Evolutionary conservation across 163 green algal species (phyloP).

Genomic region (Scenedesmus sp.): DNA sequence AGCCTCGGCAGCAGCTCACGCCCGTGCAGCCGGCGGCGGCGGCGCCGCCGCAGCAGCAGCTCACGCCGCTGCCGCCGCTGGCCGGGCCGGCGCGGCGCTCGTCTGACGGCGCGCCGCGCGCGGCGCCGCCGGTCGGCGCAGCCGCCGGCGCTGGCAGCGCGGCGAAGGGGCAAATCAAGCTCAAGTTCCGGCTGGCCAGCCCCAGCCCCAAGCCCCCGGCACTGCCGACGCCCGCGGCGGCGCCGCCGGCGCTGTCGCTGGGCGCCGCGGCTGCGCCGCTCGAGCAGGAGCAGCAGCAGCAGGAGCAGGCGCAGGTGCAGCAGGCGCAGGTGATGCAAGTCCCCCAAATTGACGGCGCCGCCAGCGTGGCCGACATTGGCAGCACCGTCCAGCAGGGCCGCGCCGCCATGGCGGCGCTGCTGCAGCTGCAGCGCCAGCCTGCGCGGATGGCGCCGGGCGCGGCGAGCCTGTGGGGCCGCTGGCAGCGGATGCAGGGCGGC

Average conservation of each 20-base stretch:
- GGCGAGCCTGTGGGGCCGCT: slow-evolving; percentile 6
- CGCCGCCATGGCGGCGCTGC: not conserved
- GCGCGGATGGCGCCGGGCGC: slow-evolving; percentile 1
- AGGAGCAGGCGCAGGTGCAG: slow-evolving; percentile 16
- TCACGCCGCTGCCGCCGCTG: not conserved
- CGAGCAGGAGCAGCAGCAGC: slow-evolving; percentile 1
- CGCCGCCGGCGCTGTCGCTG: slow-evolving; percentile 18
- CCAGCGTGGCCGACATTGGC: too few relatives aligned
- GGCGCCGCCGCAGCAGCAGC: not conserved
- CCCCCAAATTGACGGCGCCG: slow-evolving; percentile 32
- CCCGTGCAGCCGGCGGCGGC: not conserved
- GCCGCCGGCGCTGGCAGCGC: slow-evolving; percentile 1
- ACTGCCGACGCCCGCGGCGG: not conserved
- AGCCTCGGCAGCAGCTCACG: slow-evolving; percentile 3
- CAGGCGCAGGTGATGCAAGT: slow-evolving; percentile 1
- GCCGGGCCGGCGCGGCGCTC: slow-evolving; percentile 8
- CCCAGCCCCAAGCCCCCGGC: slow-evolving; percentile 16
- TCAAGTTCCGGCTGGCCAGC: slow-evolving; percentile 26
- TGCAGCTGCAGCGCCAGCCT: not conserved
- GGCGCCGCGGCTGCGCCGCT: not conserved
- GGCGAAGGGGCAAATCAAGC: not conserved
- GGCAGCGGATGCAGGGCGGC: slow-evolving; percentile 27
- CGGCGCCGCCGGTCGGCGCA: not conserved
- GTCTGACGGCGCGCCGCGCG: slow-evolving; percentile 11
- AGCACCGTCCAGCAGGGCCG: too few relatives aligned